These are phyloP conservation scores for Carex scoparia DNA, from an alignment of 176 grass and related monocot species.

Conservation along the genomic window DNA sequence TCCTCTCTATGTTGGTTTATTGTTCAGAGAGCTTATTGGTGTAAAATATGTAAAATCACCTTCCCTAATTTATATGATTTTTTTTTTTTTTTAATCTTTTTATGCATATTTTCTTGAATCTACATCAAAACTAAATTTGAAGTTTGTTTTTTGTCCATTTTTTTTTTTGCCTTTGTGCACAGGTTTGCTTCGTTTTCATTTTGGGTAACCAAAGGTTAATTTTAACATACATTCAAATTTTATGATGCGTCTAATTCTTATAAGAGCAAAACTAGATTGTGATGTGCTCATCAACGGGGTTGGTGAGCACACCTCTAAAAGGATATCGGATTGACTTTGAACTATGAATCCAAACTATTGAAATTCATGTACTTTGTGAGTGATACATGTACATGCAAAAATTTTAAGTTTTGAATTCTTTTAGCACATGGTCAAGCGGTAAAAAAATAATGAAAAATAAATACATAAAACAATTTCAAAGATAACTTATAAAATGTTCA, in stretches of 20 bases:
- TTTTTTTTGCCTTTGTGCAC: neutral
- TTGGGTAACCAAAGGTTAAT: neutral
- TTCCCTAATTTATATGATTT: neutral
- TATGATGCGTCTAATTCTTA: neutral
- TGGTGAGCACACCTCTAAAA: too few relatives aligned
- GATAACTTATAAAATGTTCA: too few relatives aligned
- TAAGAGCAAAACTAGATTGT: too few relatives aligned
- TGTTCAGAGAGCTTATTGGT: conserved; percentile 18
- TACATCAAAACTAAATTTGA: neutral
- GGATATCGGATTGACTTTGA: too few relatives aligned
- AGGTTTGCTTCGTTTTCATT: neutral
- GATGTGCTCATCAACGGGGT: too few relatives aligned
- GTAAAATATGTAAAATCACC: neutral
- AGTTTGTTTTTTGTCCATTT: neutral
- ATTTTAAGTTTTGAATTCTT: too few relatives aligned
- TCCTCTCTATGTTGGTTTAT: neutral
- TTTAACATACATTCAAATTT: neutral
- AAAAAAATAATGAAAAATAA: too few relatives aligned
- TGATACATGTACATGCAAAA: too few relatives aligned
- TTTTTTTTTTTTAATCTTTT: neutral
- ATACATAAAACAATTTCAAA: too few relatives aligned
- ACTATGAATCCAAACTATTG: too few relatives aligned
- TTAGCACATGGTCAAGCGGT: too few relatives aligned
- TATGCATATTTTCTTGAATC: neutral
- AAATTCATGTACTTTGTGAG: too few relatives aligned